Evolutionary conservation across 495 filamentous ascomycete genomes (phyloP).

Genomic region (Penicillium dipodomyicola): DNA sequence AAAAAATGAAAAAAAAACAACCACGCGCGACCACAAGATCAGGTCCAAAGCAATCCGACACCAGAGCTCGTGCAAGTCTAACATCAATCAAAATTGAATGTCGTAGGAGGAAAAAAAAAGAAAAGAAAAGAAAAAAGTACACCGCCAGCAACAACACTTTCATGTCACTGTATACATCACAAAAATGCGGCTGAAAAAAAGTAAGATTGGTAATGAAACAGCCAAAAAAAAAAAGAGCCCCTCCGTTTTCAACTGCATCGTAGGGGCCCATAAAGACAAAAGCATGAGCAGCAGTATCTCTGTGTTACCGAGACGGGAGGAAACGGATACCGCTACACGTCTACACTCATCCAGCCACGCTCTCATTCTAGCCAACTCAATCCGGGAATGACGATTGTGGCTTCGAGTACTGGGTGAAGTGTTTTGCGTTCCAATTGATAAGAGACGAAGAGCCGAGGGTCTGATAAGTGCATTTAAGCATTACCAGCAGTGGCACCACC

Average conservation of each 20-base stretch:
- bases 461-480: conserved; percentile 25
- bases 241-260: conserved; percentile 14
- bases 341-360: background rate
- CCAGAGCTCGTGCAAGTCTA: conserved; percentile 35
- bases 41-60: conserved; percentile 27
- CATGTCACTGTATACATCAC: conserved; percentile 22
- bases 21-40: conserved; percentile 17
- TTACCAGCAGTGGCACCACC: conserved; percentile 42
- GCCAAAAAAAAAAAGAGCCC: conserved; percentile 2
- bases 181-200: conserved; percentile 17
- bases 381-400: background rate
- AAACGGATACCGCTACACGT: background rate
- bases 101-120: conserved; percentile 16
- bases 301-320: conserved; percentile 29
- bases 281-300: conserved; percentile 37
- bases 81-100: conserved; percentile 22
- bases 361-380: background rate
- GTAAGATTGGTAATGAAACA: conserved; percentile 8
- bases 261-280: conserved; percentile 11
- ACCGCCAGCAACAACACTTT: conserved; percentile 23
- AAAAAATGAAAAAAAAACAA: conserved; percentile 18
- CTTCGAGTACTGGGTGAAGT: background rate
- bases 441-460: background rate
- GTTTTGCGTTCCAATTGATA: background rate
- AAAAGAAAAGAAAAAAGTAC: conserved; percentile 14